These are phyloP conservation scores for Colletotrichum euphorbiae DNA, from an alignment of 2,329 filamentous ascomycete species.

Conservation along the genomic window DNA sequence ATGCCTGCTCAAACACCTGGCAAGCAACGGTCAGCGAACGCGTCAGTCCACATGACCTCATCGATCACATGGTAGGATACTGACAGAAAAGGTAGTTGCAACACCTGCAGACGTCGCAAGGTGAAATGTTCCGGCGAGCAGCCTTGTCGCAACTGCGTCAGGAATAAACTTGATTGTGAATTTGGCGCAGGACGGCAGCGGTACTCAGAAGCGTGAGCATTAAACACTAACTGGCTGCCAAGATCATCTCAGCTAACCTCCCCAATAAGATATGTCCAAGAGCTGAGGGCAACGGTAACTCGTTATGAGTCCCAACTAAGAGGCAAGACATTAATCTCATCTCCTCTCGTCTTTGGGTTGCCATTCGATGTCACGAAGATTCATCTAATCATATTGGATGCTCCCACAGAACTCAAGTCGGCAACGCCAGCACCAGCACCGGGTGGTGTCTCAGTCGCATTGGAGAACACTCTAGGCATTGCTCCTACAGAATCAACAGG, in stretches of 20 bases:
- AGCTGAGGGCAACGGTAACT: conserved; percentile 28
- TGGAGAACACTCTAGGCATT: conserved; percentile 29
- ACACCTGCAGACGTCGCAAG: conserved; percentile 48
- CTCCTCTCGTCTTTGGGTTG: not conserved
- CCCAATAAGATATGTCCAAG: conserved; percentile 25
- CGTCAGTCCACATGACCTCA: conserved; percentile 35
- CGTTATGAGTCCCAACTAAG: conserved; percentile 31
- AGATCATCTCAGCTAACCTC: not conserved
- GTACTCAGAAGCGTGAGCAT: conserved; percentile 37
- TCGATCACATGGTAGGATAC: not conserved
- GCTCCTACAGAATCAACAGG: conserved; percentile 30
- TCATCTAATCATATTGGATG: not conserved
- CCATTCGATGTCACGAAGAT: accelerated
- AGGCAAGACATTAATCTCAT: not conserved
- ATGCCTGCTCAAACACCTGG: conserved; percentile 29
- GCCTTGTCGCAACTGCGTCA: conserved; percentile 49
- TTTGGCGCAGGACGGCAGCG: conserved; percentile 45
- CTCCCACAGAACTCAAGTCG: conserved; percentile 19
- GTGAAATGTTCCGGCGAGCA: conserved; percentile 50
- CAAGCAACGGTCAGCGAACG: conserved; percentile 36
- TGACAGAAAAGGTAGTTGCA: conserved; percentile 30
- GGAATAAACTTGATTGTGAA: conserved; percentile 48
- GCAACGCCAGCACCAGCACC: conserved; percentile 1
- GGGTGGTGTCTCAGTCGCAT: conserved; percentile 10
- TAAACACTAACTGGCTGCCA: not conserved